Base-by-base conservation (phyloP, 257 asterid species). In the Thymus mandschuricus region DNA sequence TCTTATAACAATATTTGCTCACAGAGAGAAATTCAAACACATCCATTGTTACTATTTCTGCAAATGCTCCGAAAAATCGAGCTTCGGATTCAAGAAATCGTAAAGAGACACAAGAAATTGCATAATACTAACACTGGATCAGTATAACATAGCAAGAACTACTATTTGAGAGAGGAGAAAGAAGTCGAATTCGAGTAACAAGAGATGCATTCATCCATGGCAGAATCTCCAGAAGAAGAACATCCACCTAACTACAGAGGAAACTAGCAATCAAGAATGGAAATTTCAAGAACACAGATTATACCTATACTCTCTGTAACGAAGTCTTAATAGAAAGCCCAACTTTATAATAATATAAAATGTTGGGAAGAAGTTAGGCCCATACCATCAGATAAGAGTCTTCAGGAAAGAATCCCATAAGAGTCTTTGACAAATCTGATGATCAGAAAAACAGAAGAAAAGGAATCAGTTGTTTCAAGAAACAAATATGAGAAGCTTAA, bases 271-370 rank as follows among this genome's bases (percentile, higher is more conserved):
- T 44, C 3, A 31, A 12, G 4, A 69, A 4, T 28, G 21, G 27
- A 52, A 63, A 52, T 55, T 8, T 11, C 8, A 34, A 27, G 46
- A n/a, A n/a, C n/a, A n/a, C n/a, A n/a, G n/a, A n/a, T n/a, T 3
- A 15, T 77, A 91, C 99, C 97, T 71, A 76, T 91, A 94, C 76
- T 94, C 99, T 41, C 56, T 82, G 76, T 94, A 94, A 30, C 97
- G 96, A 81, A 43, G 6, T 38, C 43, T 40, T 8, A 45, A 10
- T 13, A 70, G 79, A 79, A 86, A 44, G 79, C 66, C 48, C 43
- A 38, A 38, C n/a, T n/a, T n/a, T n/a, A n/a, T n/a, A n/a, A n/a
- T n/a, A n/a, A 33, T 33, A 33, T 34, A 34, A 34, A 34, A 34
- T 34, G 40, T 34, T 34, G 40, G 40, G 40, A 34, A 34, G 40